Conservation (phyloP, 2,329 filamentous ascomycete species). For the Phyllosticta citribraziliensis region DNA sequence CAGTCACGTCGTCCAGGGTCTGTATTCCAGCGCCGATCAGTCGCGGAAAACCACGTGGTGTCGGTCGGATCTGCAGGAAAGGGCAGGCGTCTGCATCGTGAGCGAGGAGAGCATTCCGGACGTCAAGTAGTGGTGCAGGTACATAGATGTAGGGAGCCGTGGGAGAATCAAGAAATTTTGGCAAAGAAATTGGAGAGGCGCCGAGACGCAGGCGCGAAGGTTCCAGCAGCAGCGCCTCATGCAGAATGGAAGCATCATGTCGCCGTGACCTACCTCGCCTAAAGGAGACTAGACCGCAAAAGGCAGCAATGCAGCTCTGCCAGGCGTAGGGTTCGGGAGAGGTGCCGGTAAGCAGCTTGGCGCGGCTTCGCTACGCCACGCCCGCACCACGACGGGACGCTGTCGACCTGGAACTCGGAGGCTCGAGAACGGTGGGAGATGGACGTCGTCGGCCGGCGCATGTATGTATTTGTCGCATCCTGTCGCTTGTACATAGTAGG, state of each 20-base stretch:
- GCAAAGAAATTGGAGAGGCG: not conserved
- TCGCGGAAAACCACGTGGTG: not conserved
- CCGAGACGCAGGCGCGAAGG: not conserved
- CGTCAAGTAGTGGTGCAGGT: no score
- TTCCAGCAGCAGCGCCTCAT: not conserved
- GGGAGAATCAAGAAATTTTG: not conserved
- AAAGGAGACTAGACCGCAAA: not conserved
- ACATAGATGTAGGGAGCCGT: not conserved
- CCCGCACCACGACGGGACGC: not conserved
- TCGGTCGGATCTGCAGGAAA: not conserved
- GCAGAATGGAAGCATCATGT: not conserved
- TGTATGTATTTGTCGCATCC: not conserved
- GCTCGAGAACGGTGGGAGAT: not conserved
- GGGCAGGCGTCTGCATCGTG: not conserved
- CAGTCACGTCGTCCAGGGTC: not conserved
- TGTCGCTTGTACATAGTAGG: not conserved
- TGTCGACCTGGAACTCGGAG: not conserved
- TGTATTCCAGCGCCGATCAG: not conserved
- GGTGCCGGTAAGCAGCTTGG: not conserved
- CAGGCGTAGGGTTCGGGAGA: not conserved
- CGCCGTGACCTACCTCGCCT: not conserved
- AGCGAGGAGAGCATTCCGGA: not conserved
- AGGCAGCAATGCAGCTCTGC: not conserved
- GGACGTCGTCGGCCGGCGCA: not conserved
- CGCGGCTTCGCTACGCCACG: not conserved